phyloP scores from a whole-genome alignment of 805 yeast species.

The Komagataella pastoris region DNA sequence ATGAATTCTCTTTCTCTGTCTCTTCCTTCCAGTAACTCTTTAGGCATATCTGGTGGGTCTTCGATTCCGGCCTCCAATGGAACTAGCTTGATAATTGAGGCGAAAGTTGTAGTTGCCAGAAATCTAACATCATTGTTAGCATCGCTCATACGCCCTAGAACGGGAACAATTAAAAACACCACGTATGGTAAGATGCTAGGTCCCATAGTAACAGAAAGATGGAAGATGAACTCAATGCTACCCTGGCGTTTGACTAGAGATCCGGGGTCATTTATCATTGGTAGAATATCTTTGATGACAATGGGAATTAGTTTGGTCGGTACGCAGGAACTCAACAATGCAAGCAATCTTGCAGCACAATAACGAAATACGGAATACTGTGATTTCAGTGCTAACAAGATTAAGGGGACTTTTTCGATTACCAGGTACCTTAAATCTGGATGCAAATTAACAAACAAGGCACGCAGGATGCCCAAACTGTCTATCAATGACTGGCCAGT shows the following conservation, averaged over 20 bases:
- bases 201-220: constrained; percentile 77
- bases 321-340: constrained; percentile 57
- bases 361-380: constrained; percentile 75
- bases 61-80: constrained; percentile 97
- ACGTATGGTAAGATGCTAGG: constrained; percentile 84
- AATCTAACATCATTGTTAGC: constrained; percentile 78
- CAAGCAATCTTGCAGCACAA: constrained; percentile 81
- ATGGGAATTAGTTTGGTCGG: constrained; percentile 67
- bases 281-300: constrained; percentile 65
- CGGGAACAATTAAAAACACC: constrained; percentile 90
- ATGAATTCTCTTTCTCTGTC: constrained; percentile 90
- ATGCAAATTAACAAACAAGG: constrained; percentile 53
- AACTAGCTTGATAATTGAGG: constrained; percentile 85
- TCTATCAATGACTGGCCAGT: constrained; percentile 77
- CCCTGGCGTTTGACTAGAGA: constrained; percentile 74
- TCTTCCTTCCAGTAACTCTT: constrained; percentile 72
- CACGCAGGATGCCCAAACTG: constrained; percentile 69
- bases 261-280: constrained; percentile 69
- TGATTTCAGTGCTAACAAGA: constrained; percentile 45
- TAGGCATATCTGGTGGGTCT: constrained; percentile 86
- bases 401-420: constrained; percentile 36
- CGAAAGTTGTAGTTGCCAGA: constrained; percentile 91
- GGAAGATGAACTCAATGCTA: constrained; percentile 83
- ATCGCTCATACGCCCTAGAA: constrained; percentile 96
- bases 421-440: constrained; percentile 32